These are phyloP conservation scores for Ophryocystis elektroscirrha DNA, from an alignment of 169 alveolate genomes.

Conservation along the genomic window DNA sequence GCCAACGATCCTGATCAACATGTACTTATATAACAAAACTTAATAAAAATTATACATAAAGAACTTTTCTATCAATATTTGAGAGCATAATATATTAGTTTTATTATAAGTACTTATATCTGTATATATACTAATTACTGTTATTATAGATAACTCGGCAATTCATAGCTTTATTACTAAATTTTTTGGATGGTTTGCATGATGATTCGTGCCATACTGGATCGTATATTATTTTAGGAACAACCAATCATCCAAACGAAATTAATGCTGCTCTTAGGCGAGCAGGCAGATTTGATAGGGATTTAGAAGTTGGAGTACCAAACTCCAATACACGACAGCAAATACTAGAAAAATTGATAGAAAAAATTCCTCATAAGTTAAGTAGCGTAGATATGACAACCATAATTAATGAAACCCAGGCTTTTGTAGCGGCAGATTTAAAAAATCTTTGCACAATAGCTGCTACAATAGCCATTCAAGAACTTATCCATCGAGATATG, in stretches of 20 bases:
- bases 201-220: constrained; percentile 28
- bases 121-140: too few species aligned
- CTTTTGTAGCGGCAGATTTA: constrained; percentile 33
- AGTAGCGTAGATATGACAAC: constrained; percentile 25
- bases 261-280: constrained; percentile 74
- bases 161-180: too few species aligned
- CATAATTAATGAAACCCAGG: constrained; percentile 54
- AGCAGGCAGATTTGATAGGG: constrained; percentile 87
- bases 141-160: too few species aligned
- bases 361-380: constrained; percentile 9
- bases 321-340: constrained; percentile 54
- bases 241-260: constrained; percentile 63
- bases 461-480: not conserved
- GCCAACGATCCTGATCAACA: constrained; percentile 4
- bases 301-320: constrained; percentile 73
- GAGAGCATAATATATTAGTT: too few species aligned
- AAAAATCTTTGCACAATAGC: not conserved
- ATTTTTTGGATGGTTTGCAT: constrained; percentile 1
- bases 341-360: constrained; percentile 36
- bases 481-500: not conserved
- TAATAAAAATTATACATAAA: too few species aligned
- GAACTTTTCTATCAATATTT: too few species aligned
- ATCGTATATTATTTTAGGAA: constrained; percentile 54
- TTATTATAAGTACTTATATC: too few species aligned
- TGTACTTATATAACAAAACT: too few species aligned